A percentile compares a stretch with the other conserved stretches of the same genome.
These are phyloP conservation scores for Verruconis gallopava DNA, from an alignment of 2,329 filamentous ascomycete species.

Conservation along the genomic window DNA sequence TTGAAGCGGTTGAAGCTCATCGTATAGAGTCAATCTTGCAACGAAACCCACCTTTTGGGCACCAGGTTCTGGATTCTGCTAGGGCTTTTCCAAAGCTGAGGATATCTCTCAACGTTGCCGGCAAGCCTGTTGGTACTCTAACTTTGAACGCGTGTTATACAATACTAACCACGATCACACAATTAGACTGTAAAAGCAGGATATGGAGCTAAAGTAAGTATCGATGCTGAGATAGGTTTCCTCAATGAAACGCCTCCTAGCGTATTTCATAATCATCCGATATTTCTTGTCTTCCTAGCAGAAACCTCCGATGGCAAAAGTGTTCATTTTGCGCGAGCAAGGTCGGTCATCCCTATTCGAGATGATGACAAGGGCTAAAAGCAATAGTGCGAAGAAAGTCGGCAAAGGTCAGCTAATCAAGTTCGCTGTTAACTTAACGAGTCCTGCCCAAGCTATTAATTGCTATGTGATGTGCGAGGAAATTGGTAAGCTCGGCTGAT, in stretches of 20 bases:
- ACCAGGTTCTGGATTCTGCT: slow-evolving; percentile 51
- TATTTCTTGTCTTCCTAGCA: slow-evolving; percentile 62
- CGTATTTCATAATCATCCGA: slow-evolving; percentile 48
- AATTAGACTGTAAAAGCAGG: slow-evolving; percentile 20
- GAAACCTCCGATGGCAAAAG: slow-evolving; percentile 57
- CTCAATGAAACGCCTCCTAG: slow-evolving; percentile 50
- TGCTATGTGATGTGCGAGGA: slow-evolving; percentile 75
- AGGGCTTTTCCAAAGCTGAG: slow-evolving; percentile 58
- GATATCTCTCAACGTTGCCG: slow-evolving; percentile 39
- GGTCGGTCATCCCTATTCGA: slow-evolving; percentile 24
- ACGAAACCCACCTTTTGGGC: slow-evolving; percentile 73
- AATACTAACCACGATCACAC: slow-evolving; percentile 13
- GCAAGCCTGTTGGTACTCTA: slow-evolving; percentile 30
- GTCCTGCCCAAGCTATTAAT: slow-evolving; percentile 44
- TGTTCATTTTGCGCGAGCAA: slow-evolving; percentile 53
- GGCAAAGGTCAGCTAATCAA: slow-evolving; percentile 46
- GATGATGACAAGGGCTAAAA: slow-evolving; percentile 14
- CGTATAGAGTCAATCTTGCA: slow-evolving; percentile 66
- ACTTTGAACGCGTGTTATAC: neutral
- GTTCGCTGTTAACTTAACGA: slow-evolving; percentile 44
- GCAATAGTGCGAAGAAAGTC: slow-evolving; percentile 50
- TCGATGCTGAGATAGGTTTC: slow-evolving; percentile 58
- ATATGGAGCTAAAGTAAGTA: slow-evolving; percentile 41
- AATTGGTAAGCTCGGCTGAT: slow-evolving; percentile 41
- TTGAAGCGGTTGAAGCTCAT: slow-evolving; percentile 53